phyloP scores from a whole-genome alignment of 2,329 filamentous ascomycete genomes.

The Fusarium anthophilum region DNA sequence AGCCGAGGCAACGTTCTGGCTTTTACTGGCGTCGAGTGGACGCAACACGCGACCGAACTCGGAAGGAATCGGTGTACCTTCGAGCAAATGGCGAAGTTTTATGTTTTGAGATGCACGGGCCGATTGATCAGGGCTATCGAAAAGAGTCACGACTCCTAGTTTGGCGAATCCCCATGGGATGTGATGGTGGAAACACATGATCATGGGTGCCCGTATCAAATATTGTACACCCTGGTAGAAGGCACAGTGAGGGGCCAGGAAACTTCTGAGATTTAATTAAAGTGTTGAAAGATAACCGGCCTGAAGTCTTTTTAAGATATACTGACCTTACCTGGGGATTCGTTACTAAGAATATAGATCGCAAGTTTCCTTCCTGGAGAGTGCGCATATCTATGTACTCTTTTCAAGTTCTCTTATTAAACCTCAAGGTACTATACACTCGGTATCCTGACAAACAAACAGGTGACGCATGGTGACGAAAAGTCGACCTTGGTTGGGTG shows the following conservation, averaged over 20 bases:
- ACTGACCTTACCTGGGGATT: not conserved
- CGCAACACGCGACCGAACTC: too few species aligned
- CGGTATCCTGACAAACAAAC: slow-evolving; percentile 31
- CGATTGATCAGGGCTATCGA: not conserved
- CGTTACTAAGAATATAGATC: not conserved
- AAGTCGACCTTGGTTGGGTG: not conserved
- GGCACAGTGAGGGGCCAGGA: not conserved
- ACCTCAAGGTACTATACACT: slow-evolving; percentile 34
- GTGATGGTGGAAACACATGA: not conserved
- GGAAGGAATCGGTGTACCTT: not conserved
- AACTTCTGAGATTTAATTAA: not conserved
- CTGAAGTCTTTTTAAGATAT: not conserved
- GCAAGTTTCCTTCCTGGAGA: not conserved
- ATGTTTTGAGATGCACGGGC: not conserved
- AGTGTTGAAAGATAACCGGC: not conserved
- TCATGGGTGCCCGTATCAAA: not conserved
- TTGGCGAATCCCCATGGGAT: not conserved
- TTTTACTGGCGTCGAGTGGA: too few species aligned
- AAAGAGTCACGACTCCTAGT: not conserved
- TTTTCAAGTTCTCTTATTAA: slow-evolving; percentile 14
- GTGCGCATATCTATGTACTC: slow-evolving; percentile 11
- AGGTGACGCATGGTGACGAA: slow-evolving; percentile 1
- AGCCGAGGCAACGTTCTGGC: not conserved
- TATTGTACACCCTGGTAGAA: not conserved
- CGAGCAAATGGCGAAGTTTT: not conserved